Conservation (phyloP, 2,329 filamentous ascomycete species). For the Aspergillus ustus region DNA sequence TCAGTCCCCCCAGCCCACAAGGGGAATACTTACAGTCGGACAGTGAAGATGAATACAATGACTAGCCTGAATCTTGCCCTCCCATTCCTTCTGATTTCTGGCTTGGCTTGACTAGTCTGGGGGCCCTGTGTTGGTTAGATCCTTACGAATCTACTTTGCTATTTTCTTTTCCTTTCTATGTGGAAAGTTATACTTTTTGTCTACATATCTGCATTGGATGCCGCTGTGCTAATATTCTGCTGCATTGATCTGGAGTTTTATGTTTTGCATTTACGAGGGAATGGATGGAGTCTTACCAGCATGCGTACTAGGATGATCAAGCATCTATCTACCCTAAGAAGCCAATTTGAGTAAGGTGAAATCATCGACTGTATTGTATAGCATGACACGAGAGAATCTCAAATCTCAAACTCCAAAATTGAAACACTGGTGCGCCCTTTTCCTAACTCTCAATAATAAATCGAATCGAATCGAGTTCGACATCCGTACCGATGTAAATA, state of each 20-base stretch:
- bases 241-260: too few relatives aligned
- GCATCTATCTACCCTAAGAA: not conserved
- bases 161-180: not conserved
- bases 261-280: not conserved
- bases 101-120: not conserved
- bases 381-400: slow-evolving; percentile 1
- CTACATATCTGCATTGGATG: not conserved
- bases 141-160: not conserved
- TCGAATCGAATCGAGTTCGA: slow-evolving; percentile 1
- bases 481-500: not conserved
- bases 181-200: not conserved
- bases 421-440: slow-evolving; percentile 7
- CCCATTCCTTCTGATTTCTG: not conserved
- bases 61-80: not conserved
- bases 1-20: not conserved
- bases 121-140: too few relatives aligned
- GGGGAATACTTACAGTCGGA: not conserved
- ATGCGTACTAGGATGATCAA: not conserved
- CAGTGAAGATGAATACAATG: not conserved
- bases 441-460: slow-evolving; percentile 10
- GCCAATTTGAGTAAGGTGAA: not conserved
- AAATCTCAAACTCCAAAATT: slow-evolving; percentile 8
- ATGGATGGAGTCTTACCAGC: not conserved
- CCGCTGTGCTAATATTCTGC: not conserved
- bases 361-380: not conserved